phyloP scores from a whole-genome alignment of 148 eudicot species.

The Rhododendron kiyosumense region DNA sequence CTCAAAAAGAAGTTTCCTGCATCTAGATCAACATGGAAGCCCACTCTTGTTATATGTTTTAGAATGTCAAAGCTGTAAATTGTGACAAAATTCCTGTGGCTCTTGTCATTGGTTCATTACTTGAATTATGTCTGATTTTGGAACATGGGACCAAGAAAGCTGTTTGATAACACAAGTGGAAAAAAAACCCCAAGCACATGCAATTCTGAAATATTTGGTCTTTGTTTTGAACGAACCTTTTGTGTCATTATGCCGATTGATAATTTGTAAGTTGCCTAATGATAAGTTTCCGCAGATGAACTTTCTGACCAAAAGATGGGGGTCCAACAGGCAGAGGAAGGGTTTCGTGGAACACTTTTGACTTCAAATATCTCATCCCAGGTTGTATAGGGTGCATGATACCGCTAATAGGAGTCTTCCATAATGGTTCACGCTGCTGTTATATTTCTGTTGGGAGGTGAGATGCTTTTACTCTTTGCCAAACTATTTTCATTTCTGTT shows the following conservation, averaged over 20 bases:
- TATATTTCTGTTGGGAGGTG: conserved; percentile 9
- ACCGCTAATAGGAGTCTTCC: not conserved
- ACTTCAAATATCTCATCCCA: conserved; percentile 63
- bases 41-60: not conserved
- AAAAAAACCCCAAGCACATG: not conserved
- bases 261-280: not conserved
- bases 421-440: conserved; percentile 2
- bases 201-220: not conserved
- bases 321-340: conserved; percentile 68
- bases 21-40: not conserved
- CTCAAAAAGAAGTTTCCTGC: not conserved
- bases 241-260: not conserved
- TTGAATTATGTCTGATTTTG: not conserved
- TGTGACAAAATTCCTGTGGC: not conserved
- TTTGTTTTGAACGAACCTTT: not conserved
- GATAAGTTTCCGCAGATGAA: conserved; percentile 54
- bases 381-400: conserved; percentile 39
- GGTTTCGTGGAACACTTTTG: conserved; percentile 89
- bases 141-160: not conserved
- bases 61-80: not conserved
- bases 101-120: not conserved
- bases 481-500: not conserved
- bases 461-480: not conserved
- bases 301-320: conserved; percentile 71
- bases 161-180: not conserved